Evolutionary conservation across 257 asterid genomes (phyloP).

Genomic region (Solanum lycopersicoides): DNA sequence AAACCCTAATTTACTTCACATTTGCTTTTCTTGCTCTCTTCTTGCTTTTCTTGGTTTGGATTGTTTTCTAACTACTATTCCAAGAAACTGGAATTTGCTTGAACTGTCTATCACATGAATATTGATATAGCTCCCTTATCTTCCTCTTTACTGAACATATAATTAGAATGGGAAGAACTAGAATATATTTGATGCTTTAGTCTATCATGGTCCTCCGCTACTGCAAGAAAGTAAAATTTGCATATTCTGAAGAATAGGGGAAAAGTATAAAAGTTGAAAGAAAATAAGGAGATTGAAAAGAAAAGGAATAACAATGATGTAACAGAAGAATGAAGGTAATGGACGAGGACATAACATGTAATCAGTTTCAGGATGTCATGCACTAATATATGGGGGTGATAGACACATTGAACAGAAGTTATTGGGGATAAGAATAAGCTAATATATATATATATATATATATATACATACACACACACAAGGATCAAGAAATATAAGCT

Average conservation of each 20-base stretch:
- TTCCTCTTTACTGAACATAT: not conserved
- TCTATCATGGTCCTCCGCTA: not conserved
- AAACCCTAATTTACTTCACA: not conserved
- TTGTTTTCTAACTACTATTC: not conserved
- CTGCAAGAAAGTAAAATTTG: not conserved
- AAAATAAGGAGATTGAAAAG: not conserved
- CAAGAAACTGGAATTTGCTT: not conserved
- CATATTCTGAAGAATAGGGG: not conserved
- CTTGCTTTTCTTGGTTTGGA: not conserved
- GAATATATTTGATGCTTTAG: not conserved
- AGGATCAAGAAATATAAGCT: not conserved
- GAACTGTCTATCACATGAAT: not conserved
- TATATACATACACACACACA: not conserved
- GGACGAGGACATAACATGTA: not conserved
- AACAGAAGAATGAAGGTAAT: not conserved
- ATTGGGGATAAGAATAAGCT: not conserved
- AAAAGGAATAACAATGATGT: not conserved
- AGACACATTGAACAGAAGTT: not conserved
- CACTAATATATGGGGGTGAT: not conserved
- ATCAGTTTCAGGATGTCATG: not conserved
- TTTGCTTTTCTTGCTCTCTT: not conserved
- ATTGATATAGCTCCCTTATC: not conserved
- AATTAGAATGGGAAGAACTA: not conserved
- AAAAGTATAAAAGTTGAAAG: not conserved
- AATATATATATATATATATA: not conserved